These are phyloP conservation scores for Candida yuanshanica DNA, from an alignment of 805 yeast genomes.

Conservation along the genomic window DNA sequence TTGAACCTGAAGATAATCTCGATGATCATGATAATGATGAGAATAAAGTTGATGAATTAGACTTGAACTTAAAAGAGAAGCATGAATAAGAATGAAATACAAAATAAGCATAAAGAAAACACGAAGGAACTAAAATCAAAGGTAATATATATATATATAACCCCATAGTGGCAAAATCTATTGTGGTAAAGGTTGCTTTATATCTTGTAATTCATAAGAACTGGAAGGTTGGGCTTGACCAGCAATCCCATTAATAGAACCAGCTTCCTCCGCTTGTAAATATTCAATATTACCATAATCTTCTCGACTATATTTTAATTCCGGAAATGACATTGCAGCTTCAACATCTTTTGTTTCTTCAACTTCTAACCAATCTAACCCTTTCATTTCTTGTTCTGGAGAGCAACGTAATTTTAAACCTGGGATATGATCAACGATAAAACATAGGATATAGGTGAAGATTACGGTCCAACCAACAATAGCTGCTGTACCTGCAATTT, in stretches of 20 bases:
- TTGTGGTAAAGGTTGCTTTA: neutral
- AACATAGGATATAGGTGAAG: slow-evolving; percentile 38
- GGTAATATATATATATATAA: neutral
- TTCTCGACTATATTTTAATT: slow-evolving; percentile 27
- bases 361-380: slow-evolving; percentile 46
- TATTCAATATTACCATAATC: neutral
- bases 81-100: neutral
- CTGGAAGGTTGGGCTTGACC: neutral
- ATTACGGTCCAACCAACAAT: slow-evolving; percentile 40
- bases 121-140: neutral
- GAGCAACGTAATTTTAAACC: slow-evolving; percentile 41
- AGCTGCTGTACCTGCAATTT: slow-evolving; percentile 52
- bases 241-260: neutral
- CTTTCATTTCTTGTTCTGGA: slow-evolving; percentile 44
- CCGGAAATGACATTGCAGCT: slow-evolving; percentile 12
- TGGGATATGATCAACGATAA: slow-evolving; percentile 44
- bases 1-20: slow-evolving; percentile 23
- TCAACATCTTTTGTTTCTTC: slow-evolving; percentile 27
- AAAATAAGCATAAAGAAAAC: neutral
- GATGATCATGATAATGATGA: slow-evolving; percentile 29
- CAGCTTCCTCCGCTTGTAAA: neutral
- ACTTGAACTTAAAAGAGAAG: slow-evolving; percentile 5
- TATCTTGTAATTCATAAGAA: neutral
- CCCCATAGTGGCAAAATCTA: neutral
- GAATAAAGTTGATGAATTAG: slow-evolving; percentile 13